phyloP scores from a whole-genome alignment of 164 flowering plant species.

The Berberis vulgaris region DNA sequence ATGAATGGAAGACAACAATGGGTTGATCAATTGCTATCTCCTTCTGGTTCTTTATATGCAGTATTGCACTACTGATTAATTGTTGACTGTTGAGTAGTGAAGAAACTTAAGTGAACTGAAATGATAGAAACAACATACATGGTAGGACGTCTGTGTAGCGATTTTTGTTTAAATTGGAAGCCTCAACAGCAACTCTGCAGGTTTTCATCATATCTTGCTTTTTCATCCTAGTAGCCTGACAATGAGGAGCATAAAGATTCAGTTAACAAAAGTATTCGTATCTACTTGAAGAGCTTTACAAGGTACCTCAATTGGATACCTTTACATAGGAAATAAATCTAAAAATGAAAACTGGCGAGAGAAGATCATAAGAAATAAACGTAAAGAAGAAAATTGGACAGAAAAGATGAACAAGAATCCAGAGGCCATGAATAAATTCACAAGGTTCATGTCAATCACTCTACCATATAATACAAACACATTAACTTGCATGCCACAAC shows the following conservation, averaged over 20 bases:
- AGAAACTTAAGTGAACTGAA: neutral
- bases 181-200: constrained; percentile 56
- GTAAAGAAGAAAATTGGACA: too few relatives aligned
- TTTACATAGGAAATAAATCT: neutral
- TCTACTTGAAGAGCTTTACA: neutral
- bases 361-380: too few relatives aligned
- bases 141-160: constrained; percentile 74
- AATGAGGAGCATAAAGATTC: neutral
- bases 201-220: constrained; percentile 35
- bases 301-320: neutral
- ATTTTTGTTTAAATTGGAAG: constrained; percentile 53
- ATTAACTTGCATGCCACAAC: too few relatives aligned
- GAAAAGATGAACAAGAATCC: too few relatives aligned
- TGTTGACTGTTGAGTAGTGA: neutral
- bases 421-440: too few relatives aligned
- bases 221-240: constrained; percentile 50
- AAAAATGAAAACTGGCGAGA: neutral
- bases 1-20: constrained; percentile 3
- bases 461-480: too few relatives aligned
- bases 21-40: neutral
- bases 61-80: neutral
- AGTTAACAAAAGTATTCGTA: neutral
- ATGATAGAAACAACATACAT: constrained; percentile 29
- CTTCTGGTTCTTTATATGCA: neutral
- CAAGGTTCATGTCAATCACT: too few relatives aligned